These are phyloP conservation scores for Aphanoascus verrucosus DNA, from an alignment of 2,329 filamentous ascomycete genomes.

Conservation along the genomic window DNA sequence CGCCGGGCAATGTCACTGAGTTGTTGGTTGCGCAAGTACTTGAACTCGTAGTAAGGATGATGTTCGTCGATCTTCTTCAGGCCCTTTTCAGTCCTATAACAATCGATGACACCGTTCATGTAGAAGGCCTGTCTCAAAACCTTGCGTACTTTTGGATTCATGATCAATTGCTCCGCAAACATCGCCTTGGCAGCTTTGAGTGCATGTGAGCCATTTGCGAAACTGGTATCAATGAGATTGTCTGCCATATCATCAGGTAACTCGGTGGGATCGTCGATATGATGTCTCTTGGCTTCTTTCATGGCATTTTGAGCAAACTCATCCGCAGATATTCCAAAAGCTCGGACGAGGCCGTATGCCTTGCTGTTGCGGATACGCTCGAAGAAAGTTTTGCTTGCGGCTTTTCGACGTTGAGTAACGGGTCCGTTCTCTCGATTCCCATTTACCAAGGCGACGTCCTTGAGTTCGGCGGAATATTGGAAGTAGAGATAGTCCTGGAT, in stretches of 20 bases:
- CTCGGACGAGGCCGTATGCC: slow-evolving; percentile 71
- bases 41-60: slow-evolving; percentile 94
- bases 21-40: slow-evolving; percentile 85
- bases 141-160: slow-evolving; percentile 80
- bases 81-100: slow-evolving; percentile 85
- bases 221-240: slow-evolving; percentile 59
- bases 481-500: slow-evolving; percentile 95
- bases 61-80: slow-evolving; percentile 86
- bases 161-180: slow-evolving; percentile 81
- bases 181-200: slow-evolving; percentile 71
- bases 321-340: slow-evolving; percentile 82
- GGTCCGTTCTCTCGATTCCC: slow-evolving; percentile 48
- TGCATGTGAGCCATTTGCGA: slow-evolving; percentile 63
- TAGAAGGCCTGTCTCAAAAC: slow-evolving; percentile 77
- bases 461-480: slow-evolving; percentile 73
- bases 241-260: slow-evolving; percentile 83
- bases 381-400: slow-evolving; percentile 68
- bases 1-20: slow-evolving; percentile 68
- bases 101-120: slow-evolving; percentile 71
- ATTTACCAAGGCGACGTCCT: slow-evolving; percentile 59
- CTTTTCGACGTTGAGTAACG: slow-evolving; percentile 64
- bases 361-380: slow-evolving; percentile 74
- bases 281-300: slow-evolving; percentile 63
- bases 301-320: slow-evolving; percentile 79
- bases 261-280: slow-evolving; percentile 71